Conservation (phyloP, 257 asterid species). For the Ballota nigra region DNA sequence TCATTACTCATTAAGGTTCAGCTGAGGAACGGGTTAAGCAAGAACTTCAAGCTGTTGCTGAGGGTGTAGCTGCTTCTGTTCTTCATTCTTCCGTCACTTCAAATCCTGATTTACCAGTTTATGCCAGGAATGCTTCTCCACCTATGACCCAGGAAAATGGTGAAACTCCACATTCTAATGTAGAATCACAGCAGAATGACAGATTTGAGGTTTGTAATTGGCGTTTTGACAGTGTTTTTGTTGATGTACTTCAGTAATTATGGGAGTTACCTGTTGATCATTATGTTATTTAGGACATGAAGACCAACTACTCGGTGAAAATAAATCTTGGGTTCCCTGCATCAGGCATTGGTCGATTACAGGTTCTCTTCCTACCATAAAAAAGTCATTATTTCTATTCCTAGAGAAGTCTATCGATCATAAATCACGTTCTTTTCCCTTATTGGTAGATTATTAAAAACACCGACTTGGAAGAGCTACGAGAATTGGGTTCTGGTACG, state of each 20-base stretch:
- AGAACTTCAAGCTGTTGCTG: conserved; percentile 96
- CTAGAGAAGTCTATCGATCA: background rate
- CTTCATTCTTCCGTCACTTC: conserved; percentile 57
- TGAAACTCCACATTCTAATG: conserved; percentile 43
- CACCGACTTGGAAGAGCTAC: conserved; percentile 86
- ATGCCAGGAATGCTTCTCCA: conserved; percentile 41
- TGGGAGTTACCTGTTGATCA: conserved; percentile 14
- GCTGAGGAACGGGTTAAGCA: conserved; percentile 82
- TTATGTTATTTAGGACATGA: conserved; percentile 53
- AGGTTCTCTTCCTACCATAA: conserved; percentile 44
- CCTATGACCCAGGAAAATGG: conserved; percentile 39
- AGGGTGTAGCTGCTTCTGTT: conserved; percentile 94
- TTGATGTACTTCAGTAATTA: background rate
- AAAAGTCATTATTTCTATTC: conserved; percentile 2
- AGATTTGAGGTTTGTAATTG: conserved; percentile 62
- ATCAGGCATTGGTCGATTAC: conserved; percentile 79
- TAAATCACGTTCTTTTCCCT: background rate
- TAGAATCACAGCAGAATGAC: conserved; percentile 46
- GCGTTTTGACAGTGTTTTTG: background rate
- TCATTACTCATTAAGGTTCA: conserved; percentile 41
- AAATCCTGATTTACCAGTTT: conserved; percentile 44
- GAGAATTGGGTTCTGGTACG: conserved; percentile 97
- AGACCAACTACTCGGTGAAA: conserved; percentile 55
- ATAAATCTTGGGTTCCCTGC: conserved; percentile 68
- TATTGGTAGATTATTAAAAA: conserved; percentile 73